phyloP scores from a whole-genome alignment of 2,329 filamentous ascomycete species.

The Didymella segeticola region DNA sequence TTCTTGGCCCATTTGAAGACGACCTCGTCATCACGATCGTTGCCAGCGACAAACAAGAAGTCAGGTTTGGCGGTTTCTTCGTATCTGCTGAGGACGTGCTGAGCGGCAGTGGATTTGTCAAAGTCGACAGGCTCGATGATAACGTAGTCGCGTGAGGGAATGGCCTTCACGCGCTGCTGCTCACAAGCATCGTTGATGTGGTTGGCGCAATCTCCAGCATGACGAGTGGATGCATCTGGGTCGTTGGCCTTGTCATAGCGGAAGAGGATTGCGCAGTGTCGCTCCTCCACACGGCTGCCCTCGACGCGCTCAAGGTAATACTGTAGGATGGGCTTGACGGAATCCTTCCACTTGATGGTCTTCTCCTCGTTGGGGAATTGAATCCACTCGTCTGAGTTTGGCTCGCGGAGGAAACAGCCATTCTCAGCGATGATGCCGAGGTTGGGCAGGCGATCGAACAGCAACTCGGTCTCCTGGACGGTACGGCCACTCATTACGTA shows the following conservation, averaged over 20 bases:
- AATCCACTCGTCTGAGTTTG: slow-evolving; percentile 71
- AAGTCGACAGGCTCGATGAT: slow-evolving; percentile 85
- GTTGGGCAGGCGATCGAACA: slow-evolving; percentile 83
- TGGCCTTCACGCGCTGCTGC: slow-evolving; percentile 80
- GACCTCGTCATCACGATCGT: slow-evolving; percentile 91
- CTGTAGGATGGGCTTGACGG: slow-evolving; percentile 79
- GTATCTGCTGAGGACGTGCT: slow-evolving; percentile 69
- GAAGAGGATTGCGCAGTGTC: slow-evolving; percentile 90
- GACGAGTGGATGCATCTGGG: slow-evolving; percentile 73
- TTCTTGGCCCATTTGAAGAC: slow-evolving; percentile 94
- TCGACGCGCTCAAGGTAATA: slow-evolving; percentile 93
- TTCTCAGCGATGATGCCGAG: slow-evolving; percentile 94
- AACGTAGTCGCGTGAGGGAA: slow-evolving; percentile 79
- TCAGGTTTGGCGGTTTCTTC: slow-evolving; percentile 59
- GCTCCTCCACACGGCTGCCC: slow-evolving; percentile 85
- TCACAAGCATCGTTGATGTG: slow-evolving; percentile 96
- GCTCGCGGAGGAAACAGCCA: slow-evolving; percentile 84
- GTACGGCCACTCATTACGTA: slow-evolving; percentile 93
- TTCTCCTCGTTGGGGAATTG: slow-evolving; percentile 76
- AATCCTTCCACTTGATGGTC: slow-evolving; percentile 80
- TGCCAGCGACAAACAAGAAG: slow-evolving; percentile 88
- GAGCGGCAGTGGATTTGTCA: slow-evolving; percentile 85
- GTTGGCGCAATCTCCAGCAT: slow-evolving; percentile 87
- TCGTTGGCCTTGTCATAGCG: slow-evolving; percentile 87
- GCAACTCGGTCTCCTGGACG: slow-evolving; percentile 83